Evolutionary conservation across 1,284 basidiomycete species (phyloP), one percentile per base, ranked within the genome.

Genomic region (Cryptococcus sp.): DNA sequence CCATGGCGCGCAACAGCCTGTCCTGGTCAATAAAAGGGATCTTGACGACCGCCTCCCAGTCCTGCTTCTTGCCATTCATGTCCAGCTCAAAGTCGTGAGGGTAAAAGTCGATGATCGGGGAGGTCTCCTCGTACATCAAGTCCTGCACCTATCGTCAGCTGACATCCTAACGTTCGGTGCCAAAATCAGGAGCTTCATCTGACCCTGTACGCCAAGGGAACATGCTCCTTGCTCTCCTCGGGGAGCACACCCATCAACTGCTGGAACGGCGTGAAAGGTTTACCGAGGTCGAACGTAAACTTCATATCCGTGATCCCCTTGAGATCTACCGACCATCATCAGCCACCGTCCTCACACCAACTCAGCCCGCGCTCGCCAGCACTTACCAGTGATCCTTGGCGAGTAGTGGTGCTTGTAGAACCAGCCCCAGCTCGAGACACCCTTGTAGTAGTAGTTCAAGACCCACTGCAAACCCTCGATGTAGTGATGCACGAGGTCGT

Each of bases 331-430:
- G 13, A 50, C 16, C n/a, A 47, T 23, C 18, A 38, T 43, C 45
- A 42, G 39, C 24, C 46, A 53, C 36, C 33, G 33, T 38, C 12
- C 45, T 7, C 3, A 35, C 6, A n/a, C 38, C 44, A 47, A 15
- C 18, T 16, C 11, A 48, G n/a, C n/a, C n/a, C n/a, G n/a, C n/a
- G n/a, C n/a, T n/a, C 28, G 8, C 5, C 4, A n/a, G 15, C 11
- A 70, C 82, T 57, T 63, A 91, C 91, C 92, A 42, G 90, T 91
- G 62, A 96, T 94, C 50, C 91, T 85, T 15, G 93, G 95, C 0
- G 95, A 89, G 76, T 96, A 98, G 76, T 98, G 95, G 75, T 97
- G 98, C 73, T 94, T 82, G 79, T 98, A 98, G 80, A 97, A 98
- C 96, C 96, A 98, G 24, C 91, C 85, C 95, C 95, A 98, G 5